Conservation (phyloP, 176 grass and related monocot genomes). For the Saccharum officinarum region DNA sequence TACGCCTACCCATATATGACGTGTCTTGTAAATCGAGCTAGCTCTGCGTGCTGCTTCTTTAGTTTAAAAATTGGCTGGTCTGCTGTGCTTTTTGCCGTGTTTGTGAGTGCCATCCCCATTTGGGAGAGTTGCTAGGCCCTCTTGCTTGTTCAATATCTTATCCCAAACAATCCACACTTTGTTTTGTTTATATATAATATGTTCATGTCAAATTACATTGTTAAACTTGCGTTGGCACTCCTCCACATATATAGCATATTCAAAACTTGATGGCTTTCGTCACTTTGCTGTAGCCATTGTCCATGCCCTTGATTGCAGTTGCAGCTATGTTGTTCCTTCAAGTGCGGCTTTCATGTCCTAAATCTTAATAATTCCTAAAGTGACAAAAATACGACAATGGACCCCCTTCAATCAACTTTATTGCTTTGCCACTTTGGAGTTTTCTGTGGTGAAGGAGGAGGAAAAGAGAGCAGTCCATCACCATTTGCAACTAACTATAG, state of each 20-base stretch:
- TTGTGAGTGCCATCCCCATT: conserved; percentile 31
- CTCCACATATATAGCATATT: neutral
- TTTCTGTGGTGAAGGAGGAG: neutral
- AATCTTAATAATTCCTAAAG: conserved; percentile 36
- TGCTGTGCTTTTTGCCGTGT: neutral
- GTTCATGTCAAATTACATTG: neutral
- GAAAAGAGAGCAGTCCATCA: neutral
- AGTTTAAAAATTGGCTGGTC: neutral
- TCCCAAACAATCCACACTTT: neutral
- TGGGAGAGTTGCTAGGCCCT: conserved; percentile 11
- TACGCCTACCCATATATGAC: neutral
- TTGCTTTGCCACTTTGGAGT: conserved; percentile 13
- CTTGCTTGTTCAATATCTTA: neutral
- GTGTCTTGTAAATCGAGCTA: neutral
- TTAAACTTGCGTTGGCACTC: neutral
- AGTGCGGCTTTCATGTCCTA: conserved; percentile 33
- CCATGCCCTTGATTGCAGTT: neutral
- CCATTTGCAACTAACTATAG: neutral
- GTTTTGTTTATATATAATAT: neutral
- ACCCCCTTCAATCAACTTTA: neutral
- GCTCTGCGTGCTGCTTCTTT: neutral
- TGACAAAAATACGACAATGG: neutral
- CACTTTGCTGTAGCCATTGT: conserved; percentile 2
- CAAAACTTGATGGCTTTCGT: neutral
- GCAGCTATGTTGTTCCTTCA: neutral